Percentiles rank a stretch among this genome's conserved stretches.
phyloP scores from a whole-genome alignment of 768 basidiomycete species.

The Mycena rebaudengoi region DNA sequence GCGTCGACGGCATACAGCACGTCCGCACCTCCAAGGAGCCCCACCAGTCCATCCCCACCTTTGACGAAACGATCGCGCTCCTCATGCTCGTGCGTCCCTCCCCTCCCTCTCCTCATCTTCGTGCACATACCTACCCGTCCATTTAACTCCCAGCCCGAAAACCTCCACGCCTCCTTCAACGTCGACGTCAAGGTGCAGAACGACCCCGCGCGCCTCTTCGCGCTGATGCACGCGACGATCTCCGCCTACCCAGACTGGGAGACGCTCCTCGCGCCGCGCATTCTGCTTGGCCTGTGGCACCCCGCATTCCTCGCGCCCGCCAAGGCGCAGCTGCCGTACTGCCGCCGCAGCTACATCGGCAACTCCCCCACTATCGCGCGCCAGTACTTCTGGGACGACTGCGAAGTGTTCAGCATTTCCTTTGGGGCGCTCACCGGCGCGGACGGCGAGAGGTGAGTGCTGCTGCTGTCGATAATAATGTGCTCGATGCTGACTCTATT shows the following conservation, averaged over 20 bases:
- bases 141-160: constrained; percentile 62
- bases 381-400: constrained; percentile 89
- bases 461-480: not conserved
- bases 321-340: constrained; percentile 79
- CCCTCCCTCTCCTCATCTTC: constrained; percentile 6
- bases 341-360: constrained; percentile 88
- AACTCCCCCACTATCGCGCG: constrained; percentile 74
- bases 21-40: constrained; percentile 84
- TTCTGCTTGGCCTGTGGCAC: constrained; percentile 89
- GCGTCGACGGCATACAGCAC: constrained; percentile 75
- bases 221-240: constrained; percentile 77
- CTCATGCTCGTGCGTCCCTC: constrained; percentile 72
- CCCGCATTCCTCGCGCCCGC: constrained; percentile 87
- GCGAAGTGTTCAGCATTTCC: constrained; percentile 86
- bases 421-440: constrained; percentile 75
- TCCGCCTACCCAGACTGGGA: constrained; percentile 75
- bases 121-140: constrained; percentile 13
- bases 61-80: constrained; percentile 79
- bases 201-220: constrained; percentile 86
- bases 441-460: constrained; percentile 74
- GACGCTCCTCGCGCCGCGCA: constrained; percentile 77
- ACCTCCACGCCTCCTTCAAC: constrained; percentile 80
- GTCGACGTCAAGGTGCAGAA: constrained; percentile 96
- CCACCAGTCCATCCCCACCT: constrained; percentile 89
- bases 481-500: too few relatives aligned